phyloP scores from a whole-genome alignment of 148 eudicot genomes.

The Silene conica region DNA sequence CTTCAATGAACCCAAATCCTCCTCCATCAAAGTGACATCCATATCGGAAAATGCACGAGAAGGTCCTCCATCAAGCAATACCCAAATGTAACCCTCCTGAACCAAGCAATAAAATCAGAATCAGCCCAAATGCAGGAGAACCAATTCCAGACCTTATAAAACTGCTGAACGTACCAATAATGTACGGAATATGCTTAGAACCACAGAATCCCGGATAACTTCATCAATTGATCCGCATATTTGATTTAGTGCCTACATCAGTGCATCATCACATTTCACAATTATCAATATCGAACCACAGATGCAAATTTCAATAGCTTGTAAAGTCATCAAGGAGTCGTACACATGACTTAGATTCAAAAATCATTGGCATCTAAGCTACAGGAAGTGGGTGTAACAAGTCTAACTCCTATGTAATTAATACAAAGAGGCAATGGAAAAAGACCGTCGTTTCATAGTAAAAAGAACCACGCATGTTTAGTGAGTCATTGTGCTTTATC shows the following conservation, averaged over 20 bases:
- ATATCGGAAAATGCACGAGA: conserved; percentile 77
- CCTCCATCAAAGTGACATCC: conserved; percentile 67
- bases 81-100: conserved; percentile 93
- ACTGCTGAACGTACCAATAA: conserved; percentile 48
- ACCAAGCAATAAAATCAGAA: conserved; percentile 24
- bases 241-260: conserved; percentile 60
- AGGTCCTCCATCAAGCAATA: conserved; percentile 93
- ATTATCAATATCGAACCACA: conserved; percentile 1
- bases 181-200: conserved; percentile 69
- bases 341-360: neutral
- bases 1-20: conserved; percentile 68
- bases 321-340: neutral
- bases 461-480: too few relatives aligned
- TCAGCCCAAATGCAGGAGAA: neutral
- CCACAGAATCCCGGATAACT: conserved; percentile 56
- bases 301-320: neutral
- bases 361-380: neutral
- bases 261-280: conserved; percentile 17
- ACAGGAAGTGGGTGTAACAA: neutral
- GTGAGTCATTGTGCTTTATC: too few relatives aligned
- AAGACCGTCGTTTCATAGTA: neutral
- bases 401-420: neutral
- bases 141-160: conserved; percentile 1
- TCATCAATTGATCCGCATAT: conserved; percentile 63
- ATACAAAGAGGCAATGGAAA: neutral